Conservation (phyloP, 139 green algal genomes). For the Closterium sp. region DNA sequence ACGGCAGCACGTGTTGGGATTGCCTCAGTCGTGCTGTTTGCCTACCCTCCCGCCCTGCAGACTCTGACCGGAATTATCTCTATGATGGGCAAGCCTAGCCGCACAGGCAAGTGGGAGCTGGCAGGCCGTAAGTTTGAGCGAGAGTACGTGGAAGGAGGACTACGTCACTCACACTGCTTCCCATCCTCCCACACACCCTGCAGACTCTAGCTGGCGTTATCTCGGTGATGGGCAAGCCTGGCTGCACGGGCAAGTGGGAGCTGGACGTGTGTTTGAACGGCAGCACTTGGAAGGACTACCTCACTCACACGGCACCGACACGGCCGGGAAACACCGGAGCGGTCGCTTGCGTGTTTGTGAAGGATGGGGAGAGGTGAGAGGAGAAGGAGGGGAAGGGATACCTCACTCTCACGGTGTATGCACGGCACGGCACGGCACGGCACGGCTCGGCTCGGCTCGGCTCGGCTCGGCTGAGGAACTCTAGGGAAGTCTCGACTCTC, state of each 20-base stretch:
- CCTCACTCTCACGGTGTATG: too few relatives aligned
- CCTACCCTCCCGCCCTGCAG: background rate
- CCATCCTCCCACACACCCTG: too few relatives aligned
- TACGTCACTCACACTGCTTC: background rate
- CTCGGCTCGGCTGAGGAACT: too few relatives aligned
- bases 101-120: background rate
- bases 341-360: background rate
- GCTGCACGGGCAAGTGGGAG: background rate
- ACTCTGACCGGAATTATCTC: background rate
- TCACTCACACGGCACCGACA: background rate
- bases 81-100: background rate
- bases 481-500: too few relatives aligned
- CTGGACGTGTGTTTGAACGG: background rate
- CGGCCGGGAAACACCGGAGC: background rate
- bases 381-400: too few relatives aligned
- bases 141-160: background rate
- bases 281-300: background rate
- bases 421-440: too few relatives aligned
- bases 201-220: background rate
- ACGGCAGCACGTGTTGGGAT: too few relatives aligned
- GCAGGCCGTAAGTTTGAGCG: background rate
- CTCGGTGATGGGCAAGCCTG: background rate
- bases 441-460: too few relatives aligned
- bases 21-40: too few relatives aligned
- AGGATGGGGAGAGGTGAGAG: background rate